Evolutionary conservation across 2,329 filamentous ascomycete genomes (phyloP).

Genomic region (Ascochyta rabiei): DNA sequence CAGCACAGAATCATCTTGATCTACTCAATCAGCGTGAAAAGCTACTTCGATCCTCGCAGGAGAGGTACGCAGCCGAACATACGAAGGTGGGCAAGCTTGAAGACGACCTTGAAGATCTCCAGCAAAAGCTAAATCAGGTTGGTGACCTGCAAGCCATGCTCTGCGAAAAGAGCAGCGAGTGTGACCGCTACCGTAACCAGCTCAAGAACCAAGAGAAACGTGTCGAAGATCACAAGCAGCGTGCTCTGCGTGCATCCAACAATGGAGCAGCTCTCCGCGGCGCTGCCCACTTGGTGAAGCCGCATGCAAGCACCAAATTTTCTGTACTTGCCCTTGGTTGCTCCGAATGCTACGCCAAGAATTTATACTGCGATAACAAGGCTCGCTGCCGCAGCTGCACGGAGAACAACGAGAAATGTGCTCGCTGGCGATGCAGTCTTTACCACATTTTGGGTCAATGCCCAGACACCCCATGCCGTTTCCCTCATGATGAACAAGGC

Average conservation of each 20-base stretch:
- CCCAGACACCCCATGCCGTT: slow-evolving; percentile 24
- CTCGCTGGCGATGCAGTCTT: slow-evolving; percentile 38
- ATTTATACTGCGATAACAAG: slow-evolving; percentile 30
- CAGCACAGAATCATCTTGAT: slow-evolving; percentile 14
- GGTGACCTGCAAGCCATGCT: slow-evolving; percentile 21
- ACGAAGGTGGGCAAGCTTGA: slow-evolving; percentile 17
- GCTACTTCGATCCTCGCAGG: slow-evolving; percentile 13
- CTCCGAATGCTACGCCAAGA: slow-evolving; percentile 37
- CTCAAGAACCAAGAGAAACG: slow-evolving; percentile 11
- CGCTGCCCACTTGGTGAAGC: slow-evolving; percentile 34
- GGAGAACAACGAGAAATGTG: slow-evolving; percentile 25
- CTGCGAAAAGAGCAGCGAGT: slow-evolving; percentile 26
- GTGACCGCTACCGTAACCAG: slow-evolving; percentile 26
- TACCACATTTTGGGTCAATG: slow-evolving; percentile 34
- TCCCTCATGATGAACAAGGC: slow-evolving; percentile 23
- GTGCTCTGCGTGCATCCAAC: slow-evolving; percentile 18
- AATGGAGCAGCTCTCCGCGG: slow-evolving; percentile 26
- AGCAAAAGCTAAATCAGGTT: slow-evolving; percentile 5
- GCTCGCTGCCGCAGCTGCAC: slow-evolving; percentile 32
- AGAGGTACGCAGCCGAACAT: slow-evolving; percentile 19
- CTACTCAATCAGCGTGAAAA: slow-evolving; percentile 18
- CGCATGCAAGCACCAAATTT: slow-evolving; percentile 23
- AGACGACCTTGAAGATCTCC: slow-evolving; percentile 17
- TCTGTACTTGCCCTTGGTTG: slow-evolving; percentile 32
- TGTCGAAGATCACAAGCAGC: slow-evolving; percentile 4